Base-by-base conservation (phyloP, 106 monocot species). In the Dendrobium nobile region DNA sequence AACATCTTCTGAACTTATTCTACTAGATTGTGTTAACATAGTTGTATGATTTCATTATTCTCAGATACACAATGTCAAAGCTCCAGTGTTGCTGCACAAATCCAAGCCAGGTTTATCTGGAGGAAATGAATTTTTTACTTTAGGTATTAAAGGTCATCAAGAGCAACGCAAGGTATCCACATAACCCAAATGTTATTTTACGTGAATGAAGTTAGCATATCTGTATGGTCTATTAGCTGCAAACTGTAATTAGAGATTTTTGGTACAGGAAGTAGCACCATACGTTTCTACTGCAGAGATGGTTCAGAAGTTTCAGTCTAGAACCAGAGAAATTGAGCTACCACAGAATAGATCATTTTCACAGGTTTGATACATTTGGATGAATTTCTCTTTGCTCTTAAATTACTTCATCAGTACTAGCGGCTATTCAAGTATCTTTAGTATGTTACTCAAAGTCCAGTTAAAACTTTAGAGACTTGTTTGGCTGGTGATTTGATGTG, bases 51-150 rank as follows among this genome's bases (percentile, higher is more conserved):
- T 16, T 64, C 55, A 15, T 72, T 77, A 3, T 65, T 24, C 4
- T 27, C 75, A 96, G 96, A 96, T 96, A 81, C 87, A 86, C 37
- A 88, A 90, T 86, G 89, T 96, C 15, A 96, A 85, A 72, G 87
- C 48, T 78, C 78, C 86, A 43, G 83, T 82, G 33, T 79, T 96
- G 78, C 78, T 76, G 47, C 96, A 96, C 85, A 96, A 96, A 68
- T 93, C 88, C 0, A 96, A 89, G 77, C 81, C 82, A 45, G 88
- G 84, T 67, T 77, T 82, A 33, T 67, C 48, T 51, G 80, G 77
- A 31, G 58, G 82, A 73, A 75, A 81, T 42, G 85, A 87, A 9
- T 45, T 82, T 72, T 65, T 80, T 70, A 47, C 82, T 67, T 80
- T 79, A 26, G 56, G 28, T 17, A 26, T 68, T 80, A 85, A 80